Conservation (phyloP, 805 yeast genomes). For the Tanozyma kutaoensis region DNA sequence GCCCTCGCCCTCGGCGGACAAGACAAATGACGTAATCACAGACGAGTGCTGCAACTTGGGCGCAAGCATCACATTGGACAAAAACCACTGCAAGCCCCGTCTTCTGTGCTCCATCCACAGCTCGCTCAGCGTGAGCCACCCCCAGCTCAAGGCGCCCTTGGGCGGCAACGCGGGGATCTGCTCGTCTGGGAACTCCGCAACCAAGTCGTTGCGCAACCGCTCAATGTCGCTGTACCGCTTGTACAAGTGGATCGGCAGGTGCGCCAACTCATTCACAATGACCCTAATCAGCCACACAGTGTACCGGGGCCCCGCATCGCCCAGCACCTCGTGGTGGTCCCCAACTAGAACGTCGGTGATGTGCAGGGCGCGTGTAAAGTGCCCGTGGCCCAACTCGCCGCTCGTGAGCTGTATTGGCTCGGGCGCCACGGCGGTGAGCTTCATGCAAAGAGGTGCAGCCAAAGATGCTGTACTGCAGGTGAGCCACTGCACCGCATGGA, state of each 20-base stretch:
- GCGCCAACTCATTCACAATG: slow-evolving; percentile 20
- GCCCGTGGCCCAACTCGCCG: slow-evolving; percentile 6
- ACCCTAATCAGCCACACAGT: slow-evolving; percentile 26
- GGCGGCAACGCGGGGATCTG: slow-evolving; percentile 40
- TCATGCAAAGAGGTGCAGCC: too few species aligned
- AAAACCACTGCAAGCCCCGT: slow-evolving; percentile 46
- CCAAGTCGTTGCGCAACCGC: slow-evolving; percentile 26
- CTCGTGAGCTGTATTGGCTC: slow-evolving; percentile 24
- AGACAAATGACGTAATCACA: slow-evolving; percentile 27
- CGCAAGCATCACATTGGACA: slow-evolving; percentile 39
- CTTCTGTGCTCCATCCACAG: slow-evolving; percentile 42
- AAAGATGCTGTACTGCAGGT: too few species aligned
- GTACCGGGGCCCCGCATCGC: slow-evolving; percentile 23
- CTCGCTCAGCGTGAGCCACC: slow-evolving; percentile 22
- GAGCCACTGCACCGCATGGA: too few species aligned
- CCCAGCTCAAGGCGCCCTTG: slow-evolving; percentile 27
- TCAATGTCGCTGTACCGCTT: slow-evolving; percentile 59
- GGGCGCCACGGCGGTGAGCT: too few species aligned
- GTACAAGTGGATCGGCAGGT: slow-evolving; percentile 31
- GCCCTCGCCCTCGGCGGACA: too few species aligned
- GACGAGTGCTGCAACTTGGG: slow-evolving; percentile 26
- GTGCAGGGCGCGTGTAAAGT: slow-evolving; percentile 12
- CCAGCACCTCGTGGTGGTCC: slow-evolving; percentile 22
- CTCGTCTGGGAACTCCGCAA: slow-evolving; percentile 20
- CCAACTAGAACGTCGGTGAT: slow-evolving; percentile 30